Conservation (phyloP, 305 asterid genomes). For the Lippia alba region DNA sequence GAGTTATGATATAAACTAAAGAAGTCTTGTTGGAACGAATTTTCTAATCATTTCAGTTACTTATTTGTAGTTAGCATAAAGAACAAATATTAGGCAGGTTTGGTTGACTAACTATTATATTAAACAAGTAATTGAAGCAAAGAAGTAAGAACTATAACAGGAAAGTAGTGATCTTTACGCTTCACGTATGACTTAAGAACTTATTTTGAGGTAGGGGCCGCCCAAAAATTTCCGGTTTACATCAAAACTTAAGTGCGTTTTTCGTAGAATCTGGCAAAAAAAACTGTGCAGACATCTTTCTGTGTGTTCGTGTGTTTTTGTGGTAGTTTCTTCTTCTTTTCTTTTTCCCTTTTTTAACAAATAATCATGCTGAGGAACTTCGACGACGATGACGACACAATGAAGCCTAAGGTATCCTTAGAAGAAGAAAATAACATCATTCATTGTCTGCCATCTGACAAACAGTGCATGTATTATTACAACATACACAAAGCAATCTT, state of each 20-base stretch:
- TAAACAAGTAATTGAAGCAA: constrained; percentile 8
- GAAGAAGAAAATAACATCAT: constrained; percentile 28
- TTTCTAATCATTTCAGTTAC: constrained; percentile 9
- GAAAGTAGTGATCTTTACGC: constrained; percentile 26
- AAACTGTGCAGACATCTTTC: not conserved
- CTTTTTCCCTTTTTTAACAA: not conserved
- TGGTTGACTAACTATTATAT: constrained; percentile 44
- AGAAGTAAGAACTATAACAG: constrained; percentile 23
- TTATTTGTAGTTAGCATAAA: constrained; percentile 24
- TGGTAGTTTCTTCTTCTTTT: too few relatives aligned
- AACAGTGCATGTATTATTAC: constrained; percentile 45
- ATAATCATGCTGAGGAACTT: not conserved
- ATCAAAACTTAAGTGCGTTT: constrained; percentile 17
- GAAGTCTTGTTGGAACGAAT: not conserved
- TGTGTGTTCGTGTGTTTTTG: not conserved
- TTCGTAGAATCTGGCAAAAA: constrained; percentile 13
- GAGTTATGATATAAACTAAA: not conserved
- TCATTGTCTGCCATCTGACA: constrained; percentile 34
- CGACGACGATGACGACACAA: not conserved
- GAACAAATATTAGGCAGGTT: constrained; percentile 44
- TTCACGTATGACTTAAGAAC: constrained; percentile 13
- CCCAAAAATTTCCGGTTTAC: not conserved
- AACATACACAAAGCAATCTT: constrained; percentile 46
- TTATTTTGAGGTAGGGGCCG: constrained; percentile 38
- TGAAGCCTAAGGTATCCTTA: not conserved